These are phyloP conservation scores for Daldinia concentrica DNA, from an alignment of 495 filamentous ascomycete genomes.

Conservation along the genomic window DNA sequence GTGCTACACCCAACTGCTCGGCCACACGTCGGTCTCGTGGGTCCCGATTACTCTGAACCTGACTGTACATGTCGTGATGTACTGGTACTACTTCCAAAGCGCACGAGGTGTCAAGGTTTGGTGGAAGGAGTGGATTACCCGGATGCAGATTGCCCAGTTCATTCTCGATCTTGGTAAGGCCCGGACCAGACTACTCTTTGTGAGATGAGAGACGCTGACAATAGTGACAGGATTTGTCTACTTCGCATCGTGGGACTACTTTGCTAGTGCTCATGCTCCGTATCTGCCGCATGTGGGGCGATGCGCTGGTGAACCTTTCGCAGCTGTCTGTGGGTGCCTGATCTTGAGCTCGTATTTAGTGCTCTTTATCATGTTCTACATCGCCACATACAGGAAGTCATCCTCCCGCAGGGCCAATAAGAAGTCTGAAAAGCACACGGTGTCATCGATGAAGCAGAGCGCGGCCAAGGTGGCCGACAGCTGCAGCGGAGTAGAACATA, in stretches of 20 bases:
- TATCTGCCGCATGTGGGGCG: conserved; percentile 81
- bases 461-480: conserved; percentile 39
- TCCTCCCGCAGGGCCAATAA: conserved; percentile 37
- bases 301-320: conserved; percentile 96
- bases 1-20: conserved; percentile 83
- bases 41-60: conserved; percentile 79
- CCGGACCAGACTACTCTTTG: background rate
- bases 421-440: conserved; percentile 21
- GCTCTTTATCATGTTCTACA: conserved; percentile 98
- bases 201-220: conserved; percentile 24
- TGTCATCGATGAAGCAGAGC: conserved; percentile 41
- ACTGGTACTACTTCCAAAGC: conserved; percentile 78
- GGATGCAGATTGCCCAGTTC: conserved; percentile 83
- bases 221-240: conserved; percentile 77
- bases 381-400: conserved; percentile 89
- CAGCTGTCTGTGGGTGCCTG: conserved; percentile 86
- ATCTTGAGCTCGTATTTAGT: conserved; percentile 93
- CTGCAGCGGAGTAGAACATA: conserved; percentile 44
- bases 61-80: conserved; percentile 74
- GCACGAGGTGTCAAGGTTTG: conserved; percentile 79
- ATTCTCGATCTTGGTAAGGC: conserved; percentile 76
- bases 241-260: conserved; percentile 93
- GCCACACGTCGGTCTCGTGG: conserved; percentile 79
- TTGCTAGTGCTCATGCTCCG: conserved; percentile 86
- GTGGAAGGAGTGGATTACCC: conserved; percentile 91